Evolutionary conservation across 225 moss, liverwort and hornwort species (phyloP), one percentile per base, ranked within the genome.

Genomic region (Asterella californica): DNA sequence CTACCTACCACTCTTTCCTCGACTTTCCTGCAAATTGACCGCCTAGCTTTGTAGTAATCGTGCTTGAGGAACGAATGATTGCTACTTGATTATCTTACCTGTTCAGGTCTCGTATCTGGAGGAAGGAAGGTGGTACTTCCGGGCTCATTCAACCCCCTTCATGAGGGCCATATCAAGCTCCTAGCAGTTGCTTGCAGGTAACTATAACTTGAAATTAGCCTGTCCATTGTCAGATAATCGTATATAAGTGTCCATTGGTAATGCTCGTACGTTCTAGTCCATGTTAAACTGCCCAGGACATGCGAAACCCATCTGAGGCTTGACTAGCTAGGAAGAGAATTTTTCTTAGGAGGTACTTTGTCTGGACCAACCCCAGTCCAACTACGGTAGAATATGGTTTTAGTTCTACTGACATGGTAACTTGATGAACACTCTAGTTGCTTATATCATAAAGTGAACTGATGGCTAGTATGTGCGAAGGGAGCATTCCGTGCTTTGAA

Each of bases 131-230:
- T 97, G 77, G 89, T 97, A 21, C 83, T 97, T 75, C 91, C 94
- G 32, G 96, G 96, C 74, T 94, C 96, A 52, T 97, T 97, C 84
- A 97, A 97, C 85, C 96, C 96, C 60, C 83, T 97, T 74, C 96
- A 97, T 82, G 91, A 92, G 82, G 96, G 96, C 65, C 96, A 97
- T 86, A 69, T 94, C 75, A 88, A 92, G 82, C 93, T 97, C 75
- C 88, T 97, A 80, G 87, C 92, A 80, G 86, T 85, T 70, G 94
- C 94, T 11, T 97, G 93, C 94, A 97, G 96, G 94, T 96, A 79
- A 78, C 67, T 45, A 68, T 75, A 50, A 34, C 71, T 60, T 38
- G 36, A 17, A 11, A 67, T 67, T n/a, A n/a, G 36, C 53, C 52
- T 48, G 29, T 75, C 46, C 73, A 15, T 49, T 25, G 42, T 42